Evolutionary conservation across 257 asterid genomes (phyloP).

Genomic region (Solanum dulcamara): DNA sequence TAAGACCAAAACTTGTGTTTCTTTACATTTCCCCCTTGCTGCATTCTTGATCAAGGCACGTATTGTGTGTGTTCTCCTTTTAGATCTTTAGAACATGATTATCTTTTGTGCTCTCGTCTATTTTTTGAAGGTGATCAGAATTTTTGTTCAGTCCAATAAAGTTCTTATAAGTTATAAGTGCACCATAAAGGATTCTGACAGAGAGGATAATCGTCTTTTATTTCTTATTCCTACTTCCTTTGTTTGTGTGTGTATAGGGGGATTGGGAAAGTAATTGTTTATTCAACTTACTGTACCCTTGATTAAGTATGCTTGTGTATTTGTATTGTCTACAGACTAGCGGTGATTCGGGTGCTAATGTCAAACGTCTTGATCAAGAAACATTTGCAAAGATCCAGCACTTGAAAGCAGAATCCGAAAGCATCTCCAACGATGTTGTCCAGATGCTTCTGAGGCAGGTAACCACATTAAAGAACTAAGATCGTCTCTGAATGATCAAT

Average conservation of each 20-base stretch:
- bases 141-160: not conserved
- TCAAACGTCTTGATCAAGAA: constrained; percentile 82
- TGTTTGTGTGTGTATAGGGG: not conserved
- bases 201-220: not conserved
- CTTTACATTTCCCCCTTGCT: not conserved
- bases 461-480: constrained; percentile 63
- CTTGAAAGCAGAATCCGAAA: constrained; percentile 55
- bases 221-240: not conserved
- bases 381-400: constrained; percentile 56
- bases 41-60: not conserved
- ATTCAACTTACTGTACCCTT: not conserved
- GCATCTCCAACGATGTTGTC: constrained; percentile 63
- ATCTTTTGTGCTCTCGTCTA: not conserved
- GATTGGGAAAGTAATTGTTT: not conserved
- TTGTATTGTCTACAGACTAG: not conserved
- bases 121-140: not conserved
- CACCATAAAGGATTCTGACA: not conserved
- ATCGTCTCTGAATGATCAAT: not conserved
- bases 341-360: constrained; percentile 62
- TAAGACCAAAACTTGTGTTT: not conserved
- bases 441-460: constrained; percentile 86
- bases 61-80: not conserved
- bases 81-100: not conserved
- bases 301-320: not conserved
- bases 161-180: not conserved